Conservation (phyloP, 306 rosid genomes). For the Luffa acutangula region DNA sequence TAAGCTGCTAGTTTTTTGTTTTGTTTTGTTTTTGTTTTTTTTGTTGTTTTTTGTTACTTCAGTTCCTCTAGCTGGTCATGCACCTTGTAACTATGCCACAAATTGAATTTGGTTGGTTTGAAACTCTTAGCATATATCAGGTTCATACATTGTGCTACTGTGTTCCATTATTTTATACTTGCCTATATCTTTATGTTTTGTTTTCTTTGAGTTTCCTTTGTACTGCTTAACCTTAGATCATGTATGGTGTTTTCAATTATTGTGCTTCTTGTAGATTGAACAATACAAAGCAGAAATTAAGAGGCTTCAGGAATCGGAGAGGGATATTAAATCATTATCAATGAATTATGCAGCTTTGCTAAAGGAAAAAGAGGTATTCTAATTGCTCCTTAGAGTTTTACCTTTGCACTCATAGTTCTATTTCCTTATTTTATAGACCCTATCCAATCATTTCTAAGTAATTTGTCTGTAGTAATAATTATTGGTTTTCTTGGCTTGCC, state of each 20-base stretch:
- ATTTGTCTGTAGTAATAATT: not conserved
- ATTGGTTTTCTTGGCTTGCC: not conserved
- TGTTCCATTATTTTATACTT: not conserved
- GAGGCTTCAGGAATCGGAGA: conserved; percentile 89
- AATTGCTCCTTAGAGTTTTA: not conserved
- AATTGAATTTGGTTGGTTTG: not conserved
- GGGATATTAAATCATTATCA: conserved; percentile 83
- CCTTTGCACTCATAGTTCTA: not conserved
- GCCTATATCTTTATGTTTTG: not conserved
- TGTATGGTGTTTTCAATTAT: not conserved
- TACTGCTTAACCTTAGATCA: not conserved
- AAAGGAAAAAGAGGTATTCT: conserved; percentile 75
- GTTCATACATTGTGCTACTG: not conserved
- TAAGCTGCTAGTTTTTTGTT: not conserved
- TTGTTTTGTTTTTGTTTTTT: too few relatives aligned
- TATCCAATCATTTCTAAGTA: not conserved
- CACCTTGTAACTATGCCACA: not conserved
- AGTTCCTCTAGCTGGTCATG: not conserved
- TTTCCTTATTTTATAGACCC: conserved; percentile 6
- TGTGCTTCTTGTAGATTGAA: conserved; percentile 44
- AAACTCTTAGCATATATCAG: not conserved
- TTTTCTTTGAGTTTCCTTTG: not conserved
- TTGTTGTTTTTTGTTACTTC: not conserved
- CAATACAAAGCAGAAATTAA: conserved; percentile 64
- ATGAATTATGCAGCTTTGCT: conserved; percentile 83